A percentile compares a stretch with the other conserved stretches of the same genome.
Conservation (phyloP, 2,329 filamentous ascomycete species). For the Metarhizium anisopliae region DNA sequence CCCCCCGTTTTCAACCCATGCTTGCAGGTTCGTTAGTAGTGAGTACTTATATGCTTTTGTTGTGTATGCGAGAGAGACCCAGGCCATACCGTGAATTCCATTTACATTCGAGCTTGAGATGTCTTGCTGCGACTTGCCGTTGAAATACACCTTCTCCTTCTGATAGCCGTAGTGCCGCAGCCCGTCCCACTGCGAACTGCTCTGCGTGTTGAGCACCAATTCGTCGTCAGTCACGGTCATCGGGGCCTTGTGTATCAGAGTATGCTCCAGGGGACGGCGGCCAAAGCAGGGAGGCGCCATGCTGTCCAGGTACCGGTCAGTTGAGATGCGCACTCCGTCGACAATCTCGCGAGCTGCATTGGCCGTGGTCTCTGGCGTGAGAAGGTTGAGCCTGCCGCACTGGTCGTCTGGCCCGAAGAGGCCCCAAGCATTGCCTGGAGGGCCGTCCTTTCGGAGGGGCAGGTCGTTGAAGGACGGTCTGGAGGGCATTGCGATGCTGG, state of each 20-base stretch:
- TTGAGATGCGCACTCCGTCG: slow-evolving; percentile 21
- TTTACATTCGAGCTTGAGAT: slow-evolving; percentile 24
- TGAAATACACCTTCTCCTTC: slow-evolving; percentile 24
- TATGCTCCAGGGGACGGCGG: slow-evolving; percentile 19
- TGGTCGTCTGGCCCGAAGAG: slow-evolving; percentile 42
- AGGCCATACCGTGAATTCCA: slow-evolving; percentile 19
- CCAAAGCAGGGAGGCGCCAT: slow-evolving; percentile 26
- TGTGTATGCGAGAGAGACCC: too few species aligned
- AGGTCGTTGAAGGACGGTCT: slow-evolving; percentile 32
- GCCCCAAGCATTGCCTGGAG: slow-evolving; percentile 47
- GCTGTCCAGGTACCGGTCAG: slow-evolving; percentile 24
- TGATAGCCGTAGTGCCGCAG: slow-evolving; percentile 30
- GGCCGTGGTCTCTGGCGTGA: slow-evolving; percentile 27
- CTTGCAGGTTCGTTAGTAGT: slow-evolving; percentile 3
- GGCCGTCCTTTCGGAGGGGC: slow-evolving; percentile 38
- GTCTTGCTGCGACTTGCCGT: slow-evolving; percentile 31
- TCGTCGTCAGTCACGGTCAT: slow-evolving; percentile 23
- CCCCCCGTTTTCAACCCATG: slow-evolving; percentile 27
- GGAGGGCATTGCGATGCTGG: background rate
- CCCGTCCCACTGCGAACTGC: slow-evolving; percentile 30
- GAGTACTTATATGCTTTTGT: background rate
- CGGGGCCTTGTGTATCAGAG: slow-evolving; percentile 18
- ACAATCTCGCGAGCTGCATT: slow-evolving; percentile 19
- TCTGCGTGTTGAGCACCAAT: slow-evolving; percentile 26
- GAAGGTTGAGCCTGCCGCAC: slow-evolving; percentile 44